These are phyloP conservation scores for Paecilomyces sp. DNA, from an alignment of 2,329 filamentous ascomycete species.

Conservation along the genomic window DNA sequence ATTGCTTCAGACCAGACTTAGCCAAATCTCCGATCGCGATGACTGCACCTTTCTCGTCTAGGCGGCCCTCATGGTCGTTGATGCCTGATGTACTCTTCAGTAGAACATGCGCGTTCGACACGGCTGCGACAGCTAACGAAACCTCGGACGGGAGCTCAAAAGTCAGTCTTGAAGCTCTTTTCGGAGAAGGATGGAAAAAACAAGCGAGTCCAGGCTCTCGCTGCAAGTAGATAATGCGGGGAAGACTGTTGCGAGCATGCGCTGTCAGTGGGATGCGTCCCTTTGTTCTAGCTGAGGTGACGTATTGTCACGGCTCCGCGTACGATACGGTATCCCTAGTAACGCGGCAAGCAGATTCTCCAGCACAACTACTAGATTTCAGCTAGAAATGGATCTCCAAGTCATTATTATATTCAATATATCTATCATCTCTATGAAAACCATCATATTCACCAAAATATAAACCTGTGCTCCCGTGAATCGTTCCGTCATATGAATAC, in stretches of 20 bases:
- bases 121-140: neutral
- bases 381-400: neutral
- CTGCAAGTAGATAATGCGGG: slow-evolving; percentile 9
- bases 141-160: neutral
- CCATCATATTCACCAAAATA: neutral
- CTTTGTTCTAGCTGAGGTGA: slow-evolving; percentile 12
- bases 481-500: neutral
- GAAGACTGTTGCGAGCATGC: slow-evolving; percentile 11
- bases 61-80: neutral
- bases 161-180: neutral
- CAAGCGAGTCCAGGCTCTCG: neutral
- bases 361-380: neutral
- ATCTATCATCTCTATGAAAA: neutral
- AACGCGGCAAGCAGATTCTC: neutral
- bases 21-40: neutral
- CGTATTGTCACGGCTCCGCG: slow-evolving; percentile 9
- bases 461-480: neutral
- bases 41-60: neutral
- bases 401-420: neutral
- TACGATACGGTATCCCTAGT: slow-evolving; percentile 1
- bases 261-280: slow-evolving; percentile 12
- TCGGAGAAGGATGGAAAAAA: neutral
- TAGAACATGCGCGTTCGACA: neutral
- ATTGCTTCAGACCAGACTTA: slow-evolving; percentile 45
- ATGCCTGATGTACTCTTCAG: neutral